These are phyloP conservation scores for Dioscorea dumetorum DNA, from an alignment of 106 monocot species.

Conservation along the genomic window DNA sequence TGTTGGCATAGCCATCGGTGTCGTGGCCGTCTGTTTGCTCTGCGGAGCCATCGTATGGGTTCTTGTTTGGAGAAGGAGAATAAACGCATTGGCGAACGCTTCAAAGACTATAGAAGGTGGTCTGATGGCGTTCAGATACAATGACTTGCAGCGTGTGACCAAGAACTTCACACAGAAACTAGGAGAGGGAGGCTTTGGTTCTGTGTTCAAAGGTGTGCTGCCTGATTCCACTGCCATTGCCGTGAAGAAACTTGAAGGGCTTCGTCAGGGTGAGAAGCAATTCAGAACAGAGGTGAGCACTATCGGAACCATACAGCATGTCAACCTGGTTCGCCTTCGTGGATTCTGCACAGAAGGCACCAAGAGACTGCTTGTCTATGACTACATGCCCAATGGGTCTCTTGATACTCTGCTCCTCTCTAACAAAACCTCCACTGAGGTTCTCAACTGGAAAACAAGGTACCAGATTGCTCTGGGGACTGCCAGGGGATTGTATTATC, in stretches of 20 bases:
- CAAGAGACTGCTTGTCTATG: conserved; percentile 28
- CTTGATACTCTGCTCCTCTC: conserved; percentile 14
- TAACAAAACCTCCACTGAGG: too few species aligned
- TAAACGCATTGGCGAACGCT: neutral
- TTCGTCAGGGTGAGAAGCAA: conserved; percentile 41
- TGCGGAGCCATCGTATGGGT: conserved; percentile 1
- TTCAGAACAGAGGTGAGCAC: conserved; percentile 37
- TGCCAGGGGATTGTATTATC: conserved; percentile 29
- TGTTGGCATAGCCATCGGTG: neutral
- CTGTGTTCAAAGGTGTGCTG: conserved; percentile 31
- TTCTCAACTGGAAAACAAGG: conserved; percentile 22
- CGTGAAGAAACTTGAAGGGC: conserved; percentile 34
- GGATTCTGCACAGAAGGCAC: conserved; percentile 34
- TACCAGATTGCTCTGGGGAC: conserved; percentile 29
- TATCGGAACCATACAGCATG: conserved; percentile 29
- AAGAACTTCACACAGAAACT: conserved; percentile 41
- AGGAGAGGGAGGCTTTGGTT: conserved; percentile 31
- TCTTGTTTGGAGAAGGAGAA: conserved; percentile 5
- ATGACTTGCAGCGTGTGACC: conserved; percentile 22
- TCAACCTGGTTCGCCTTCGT: conserved; percentile 31
- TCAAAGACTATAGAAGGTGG: conserved; percentile 3
- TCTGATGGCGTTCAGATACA: conserved; percentile 18
- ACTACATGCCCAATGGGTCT: conserved; percentile 31
- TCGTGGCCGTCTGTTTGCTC: neutral
- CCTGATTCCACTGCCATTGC: conserved; percentile 17